Base-by-base conservation (phyloP, 495 filamentous ascomycete genomes). In the Aeminium ludgeri region DNA sequence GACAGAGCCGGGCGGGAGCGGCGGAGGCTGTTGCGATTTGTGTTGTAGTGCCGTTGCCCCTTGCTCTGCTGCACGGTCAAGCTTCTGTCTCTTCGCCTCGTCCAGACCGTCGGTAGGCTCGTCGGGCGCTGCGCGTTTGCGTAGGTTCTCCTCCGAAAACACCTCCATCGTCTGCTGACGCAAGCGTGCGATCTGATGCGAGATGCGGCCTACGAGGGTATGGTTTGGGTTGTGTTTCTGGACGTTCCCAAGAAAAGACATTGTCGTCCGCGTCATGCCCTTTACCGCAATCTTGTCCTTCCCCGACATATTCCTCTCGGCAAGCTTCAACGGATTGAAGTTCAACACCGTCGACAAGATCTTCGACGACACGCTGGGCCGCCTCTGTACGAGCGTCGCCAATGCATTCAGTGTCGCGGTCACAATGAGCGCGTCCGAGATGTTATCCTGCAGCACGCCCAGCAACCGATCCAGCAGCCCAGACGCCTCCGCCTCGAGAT, bases 201-300 rank as follows among this genome's bases (percentile, higher is more conserved):
- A 77, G 51, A 99, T 86, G 19, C 78, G 76, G 0, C 65, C 65
- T 8, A 67, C 65, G 20, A 82, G 59, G 6, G 79, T 73, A 39
- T 78, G 73, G 27, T 70, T 74, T 3, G 74, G 74, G 44, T 85
- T 82, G 49, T 83, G 72, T 61, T 80, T 82, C 41, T 75, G 61
- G 27, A 94, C 62, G 56, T 94, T 84, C 29, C 80, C 68, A 12
- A 96, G 66, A 30, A 99, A 59, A 42, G 80, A 72, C 41, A 84
- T 72, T 1, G 82, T 80, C 12, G 89, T 99, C 46, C 89, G 80
- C 57, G 89, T 89, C 75, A 96, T 89, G 1, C 86, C 93, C 59
- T 80, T 83, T 36, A 94, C 65, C 30, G 83, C 72, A 28, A 99
- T 75, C 39, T 78, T 84, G 25, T 71, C 68, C 53, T 76, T 80